Evolutionary conservation across 2,329 filamentous ascomycete species (phyloP).

Genomic region (Fusarium burgessii): DNA sequence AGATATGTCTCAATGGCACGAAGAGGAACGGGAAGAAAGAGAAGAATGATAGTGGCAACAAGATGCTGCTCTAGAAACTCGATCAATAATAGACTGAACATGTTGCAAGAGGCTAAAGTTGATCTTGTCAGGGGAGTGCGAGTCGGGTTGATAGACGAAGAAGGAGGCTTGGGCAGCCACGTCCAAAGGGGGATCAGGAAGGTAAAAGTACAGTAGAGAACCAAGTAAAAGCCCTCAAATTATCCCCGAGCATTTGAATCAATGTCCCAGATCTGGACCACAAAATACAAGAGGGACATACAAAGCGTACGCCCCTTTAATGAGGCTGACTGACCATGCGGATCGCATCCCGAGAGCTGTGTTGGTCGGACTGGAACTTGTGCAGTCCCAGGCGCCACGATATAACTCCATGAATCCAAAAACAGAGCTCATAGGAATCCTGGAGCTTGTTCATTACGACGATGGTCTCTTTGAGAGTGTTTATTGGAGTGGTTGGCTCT

Average conservation of each 20-base stretch:
- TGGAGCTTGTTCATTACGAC: neutral
- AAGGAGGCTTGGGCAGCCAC: conserved; percentile 29
- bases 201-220: conserved; percentile 36
- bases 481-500: conserved; percentile 20
- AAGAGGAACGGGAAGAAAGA: conserved; percentile 35
- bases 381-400: conserved; percentile 22
- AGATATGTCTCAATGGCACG: conserved; percentile 26
- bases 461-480: conserved; percentile 2
- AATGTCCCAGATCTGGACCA: conserved; percentile 44
- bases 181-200: conserved; percentile 24
- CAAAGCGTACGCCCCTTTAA: conserved; percentile 15
- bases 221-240: conserved; percentile 22
- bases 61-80: conserved; percentile 36
- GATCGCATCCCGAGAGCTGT: conserved; percentile 1
- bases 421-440: conserved; percentile 13
- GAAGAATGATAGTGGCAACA: conserved; percentile 29
- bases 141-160: neutral
- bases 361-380: conserved; percentile 5
- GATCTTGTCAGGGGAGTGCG: conserved; percentile 2
- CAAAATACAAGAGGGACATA: conserved; percentile 13
- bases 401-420: conserved; percentile 10
- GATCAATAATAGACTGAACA: conserved; percentile 32
- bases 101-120: conserved; percentile 10
- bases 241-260: conserved; percentile 45
- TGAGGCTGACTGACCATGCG: neutral